Base-by-base conservation (phyloP, 2,329 filamentous ascomycete species). In the Pseudogymnoascus sp. region DNA sequence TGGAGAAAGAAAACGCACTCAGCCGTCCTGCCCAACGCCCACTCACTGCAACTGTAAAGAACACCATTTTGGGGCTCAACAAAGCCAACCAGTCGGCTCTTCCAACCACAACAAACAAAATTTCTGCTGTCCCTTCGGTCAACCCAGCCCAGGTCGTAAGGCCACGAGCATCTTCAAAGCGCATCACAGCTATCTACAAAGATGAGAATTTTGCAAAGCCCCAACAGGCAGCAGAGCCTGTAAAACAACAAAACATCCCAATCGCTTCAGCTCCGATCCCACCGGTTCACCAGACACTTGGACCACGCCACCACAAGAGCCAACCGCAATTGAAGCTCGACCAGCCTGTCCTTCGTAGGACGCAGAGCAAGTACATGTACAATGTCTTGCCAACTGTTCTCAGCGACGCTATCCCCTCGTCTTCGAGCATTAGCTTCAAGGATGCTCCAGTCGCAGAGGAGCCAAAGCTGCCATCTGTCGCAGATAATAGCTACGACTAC, bases 11-110 rank as follows among this genome's bases (percentile, higher is more conserved):
- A 69, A 73, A 79, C 6, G 73, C 75, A 14, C 73, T 78, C 33
- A 74, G 83, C 50, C 80, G 83, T 67, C 85, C 85, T n/a, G 83
- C 84, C n/a, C 84, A 88, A 69, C 80, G 85, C 64, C 82, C 83
- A 28, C 69, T 82, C 47, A 70, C 68, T 66, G 65, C 62, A 47
- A 64, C 66, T 33, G 62, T 63, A 37, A 38, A 60, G 18, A 71
- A 72, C 59, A 59, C 50, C 18, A 21, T 63, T 42, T 16, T 65
- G 12, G 64, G 56, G 25, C 67, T 40, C 47, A 61, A 42, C 16
- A 38, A 59, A 10, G 25, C 47, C 25, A 53, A 33, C 47, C 47
- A 31, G 25, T 31, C 47, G 10, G 25, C 47, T 31, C 8, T 28
- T 11, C 25, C 60, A 12, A 61, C 42, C 25, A 53, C 62, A 21